Evolutionary conservation across 2,329 filamentous ascomycete genomes (phyloP).

Genomic region (Trichoderma sp.): DNA sequence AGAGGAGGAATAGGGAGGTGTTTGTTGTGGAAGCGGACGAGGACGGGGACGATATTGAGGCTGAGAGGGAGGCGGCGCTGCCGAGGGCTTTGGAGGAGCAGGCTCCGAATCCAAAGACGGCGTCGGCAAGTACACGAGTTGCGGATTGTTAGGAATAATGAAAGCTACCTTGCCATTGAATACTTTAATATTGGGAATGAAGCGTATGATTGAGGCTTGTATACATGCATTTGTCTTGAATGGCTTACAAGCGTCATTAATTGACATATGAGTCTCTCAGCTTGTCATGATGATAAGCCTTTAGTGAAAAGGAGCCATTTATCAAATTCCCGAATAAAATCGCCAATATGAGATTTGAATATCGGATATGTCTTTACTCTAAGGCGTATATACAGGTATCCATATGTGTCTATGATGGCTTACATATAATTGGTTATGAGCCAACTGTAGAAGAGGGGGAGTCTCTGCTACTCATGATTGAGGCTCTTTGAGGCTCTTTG

Average conservation of each 20-base stretch:
- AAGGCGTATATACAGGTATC: not conserved
- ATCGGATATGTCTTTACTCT: not conserved
- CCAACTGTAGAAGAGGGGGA: not conserved
- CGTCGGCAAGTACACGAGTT: not conserved
- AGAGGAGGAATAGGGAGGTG: constrained; percentile 26
- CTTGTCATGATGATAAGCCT: not conserved
- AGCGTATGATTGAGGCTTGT: not conserved
- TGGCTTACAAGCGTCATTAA: not conserved
- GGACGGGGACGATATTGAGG: constrained; percentile 19
- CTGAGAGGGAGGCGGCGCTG: not conserved
- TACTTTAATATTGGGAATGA: not conserved
- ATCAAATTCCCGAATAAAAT: not conserved
- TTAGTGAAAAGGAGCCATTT: not conserved
- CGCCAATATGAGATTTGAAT: not conserved
- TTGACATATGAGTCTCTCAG: not conserved
- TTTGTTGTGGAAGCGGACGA: constrained; percentile 20
- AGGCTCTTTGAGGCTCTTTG: not conserved
- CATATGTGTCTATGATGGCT: not conserved
- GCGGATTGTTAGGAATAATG: not conserved
- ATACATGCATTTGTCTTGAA: not conserved
- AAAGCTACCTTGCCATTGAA: not conserved
- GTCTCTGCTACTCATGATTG: not conserved
- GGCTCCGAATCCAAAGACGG: not conserved
- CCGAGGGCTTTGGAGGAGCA: not conserved
- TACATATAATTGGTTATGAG: not conserved